Percentiles rank a stretch among this genome's conserved stretches.
phyloP scores from a whole-genome alignment of 2,329 filamentous ascomycete species.

The Dactylella cylindrospora region DNA sequence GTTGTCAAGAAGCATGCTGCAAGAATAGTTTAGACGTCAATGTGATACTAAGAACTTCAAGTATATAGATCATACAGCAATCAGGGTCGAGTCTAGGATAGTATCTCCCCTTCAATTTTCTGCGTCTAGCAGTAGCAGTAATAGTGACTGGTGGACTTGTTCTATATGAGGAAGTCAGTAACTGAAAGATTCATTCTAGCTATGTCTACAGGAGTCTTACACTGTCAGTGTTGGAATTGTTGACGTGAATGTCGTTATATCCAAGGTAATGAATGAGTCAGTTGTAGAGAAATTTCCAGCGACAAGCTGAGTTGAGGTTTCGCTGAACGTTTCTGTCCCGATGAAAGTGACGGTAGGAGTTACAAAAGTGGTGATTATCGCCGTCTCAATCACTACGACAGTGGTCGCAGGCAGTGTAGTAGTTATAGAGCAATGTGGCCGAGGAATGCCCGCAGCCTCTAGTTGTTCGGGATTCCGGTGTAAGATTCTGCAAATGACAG shows the following conservation, averaged over 20 bases:
- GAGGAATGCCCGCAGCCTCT: constrained; percentile 16
- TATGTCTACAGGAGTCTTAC: constrained; percentile 1
- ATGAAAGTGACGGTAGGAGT: constrained; percentile 30
- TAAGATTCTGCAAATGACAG: no score
- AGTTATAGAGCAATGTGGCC: constrained; percentile 10
- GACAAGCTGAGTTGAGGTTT: constrained; percentile 19
- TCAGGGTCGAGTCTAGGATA: constrained; percentile 31
- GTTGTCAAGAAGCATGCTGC: constrained; percentile 34
- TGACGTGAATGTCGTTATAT: constrained; percentile 7
- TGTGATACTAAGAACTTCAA: neutral
- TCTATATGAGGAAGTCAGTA: neutral
- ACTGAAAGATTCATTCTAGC: neutral
- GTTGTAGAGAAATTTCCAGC: constrained; percentile 10
- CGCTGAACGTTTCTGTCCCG: constrained; percentile 20
- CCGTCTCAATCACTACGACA: constrained; percentile 15
- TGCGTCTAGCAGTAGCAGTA: constrained; percentile 10
- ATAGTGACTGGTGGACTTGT: constrained; percentile 17
- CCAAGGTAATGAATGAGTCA: constrained; percentile 10
- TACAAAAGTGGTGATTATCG: constrained; percentile 32
- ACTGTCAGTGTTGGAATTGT: constrained; percentile 27
- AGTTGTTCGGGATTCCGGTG: neutral
- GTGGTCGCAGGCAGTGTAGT: constrained; percentile 16
- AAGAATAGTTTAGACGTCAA: no score
- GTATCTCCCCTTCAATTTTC: constrained; percentile 15
- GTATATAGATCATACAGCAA: constrained; percentile 13